Base-by-base conservation (phyloP, 352 stramenopile species). In the Globisporangium okanoganense region DNA sequence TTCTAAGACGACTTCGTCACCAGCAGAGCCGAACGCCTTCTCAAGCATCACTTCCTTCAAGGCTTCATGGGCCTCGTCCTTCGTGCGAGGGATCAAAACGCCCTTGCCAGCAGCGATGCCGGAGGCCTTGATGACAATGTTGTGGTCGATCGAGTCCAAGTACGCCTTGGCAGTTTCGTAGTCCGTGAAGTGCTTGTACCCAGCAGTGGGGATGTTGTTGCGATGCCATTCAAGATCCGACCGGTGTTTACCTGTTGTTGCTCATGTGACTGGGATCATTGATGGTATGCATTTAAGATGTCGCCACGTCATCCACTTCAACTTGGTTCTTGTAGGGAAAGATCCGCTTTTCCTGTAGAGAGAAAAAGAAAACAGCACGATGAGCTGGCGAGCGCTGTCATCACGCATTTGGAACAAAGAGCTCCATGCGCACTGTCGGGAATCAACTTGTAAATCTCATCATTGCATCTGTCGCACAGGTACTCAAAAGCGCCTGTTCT, bases 91-190 rank as follows among this genome's bases (percentile, higher is more conserved):
- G 35, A 99, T 89, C 9, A 99, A 73, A 24, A 99, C 98, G 48
- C 98, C 98, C 78, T 99, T 99, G 33, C 98, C 98, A 24, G 97
- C 98, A 49, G 98, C 98, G 31, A 99, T 96, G 31, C 98, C 98
- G n/a, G 95, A 99, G 45, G 97, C 97, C 81, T 99, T 99, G 67
- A 99, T 95, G 25, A 99, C 98, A 47, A 99, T 95, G 59, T 90
- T 86, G 65, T 98, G 87, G 62, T 96, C 82, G 31, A 98, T 85
- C 29, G 85, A 90, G 66, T 98, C 78, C 14, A 99, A 73, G 73
- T 99, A 99, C 61, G 76, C 73, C 60, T 88, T 87, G 24, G 95
- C 96, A 24, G 88, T 76, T 5, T 94, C 82, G 61, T 94, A 94
- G 56, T 97, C 82, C 0, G 88, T 98, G 70, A 99, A 99, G 63